Evolutionary conservation across 192 early-diverging fungal genomes (phyloP).

Genomic region (Backusella tuberculispora): DNA sequence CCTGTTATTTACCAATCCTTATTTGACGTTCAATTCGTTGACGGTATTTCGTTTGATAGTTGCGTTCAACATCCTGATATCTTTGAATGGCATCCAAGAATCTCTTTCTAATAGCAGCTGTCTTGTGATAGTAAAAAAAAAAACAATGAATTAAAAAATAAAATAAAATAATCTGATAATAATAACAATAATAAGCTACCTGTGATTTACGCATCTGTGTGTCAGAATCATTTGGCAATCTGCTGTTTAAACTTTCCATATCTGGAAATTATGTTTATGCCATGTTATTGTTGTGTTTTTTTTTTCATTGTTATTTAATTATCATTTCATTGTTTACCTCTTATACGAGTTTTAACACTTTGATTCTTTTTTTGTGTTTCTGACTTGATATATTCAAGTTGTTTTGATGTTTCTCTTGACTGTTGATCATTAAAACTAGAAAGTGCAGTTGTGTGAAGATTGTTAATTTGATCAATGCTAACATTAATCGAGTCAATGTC

Average conservation of each 20-base stretch:
- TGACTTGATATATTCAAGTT: constrained; percentile 30
- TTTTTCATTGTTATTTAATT: constrained; percentile 5
- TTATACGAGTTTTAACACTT: constrained; percentile 53
- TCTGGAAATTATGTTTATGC: neutral
- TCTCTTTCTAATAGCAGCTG: constrained; percentile 51
- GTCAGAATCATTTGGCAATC: constrained; percentile 22
- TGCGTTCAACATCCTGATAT: constrained; percentile 75
- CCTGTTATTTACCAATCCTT: constrained; percentile 64
- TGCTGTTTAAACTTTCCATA: constrained; percentile 17
- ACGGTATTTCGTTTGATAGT: constrained; percentile 79
- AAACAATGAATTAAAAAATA: neutral
- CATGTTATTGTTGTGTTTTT: neutral
- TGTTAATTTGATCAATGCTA: constrained; percentile 21
- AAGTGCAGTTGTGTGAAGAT: constrained; percentile 18
- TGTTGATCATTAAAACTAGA: constrained; percentile 28
- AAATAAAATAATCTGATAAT: too few relatives aligned
- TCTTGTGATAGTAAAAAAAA: neutral
- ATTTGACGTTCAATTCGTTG: constrained; percentile 81
- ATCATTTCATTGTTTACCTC: constrained; percentile 31
- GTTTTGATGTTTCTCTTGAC: neutral
- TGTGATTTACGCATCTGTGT: constrained; percentile 26
- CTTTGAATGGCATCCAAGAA: constrained; percentile 68
- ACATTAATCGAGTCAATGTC: constrained; percentile 20
- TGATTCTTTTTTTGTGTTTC: constrained; percentile 34
- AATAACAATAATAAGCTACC: constrained; percentile 3